phyloP scores from a whole-genome alignment of 331 rosid species.

The Malus hybrid region DNA sequence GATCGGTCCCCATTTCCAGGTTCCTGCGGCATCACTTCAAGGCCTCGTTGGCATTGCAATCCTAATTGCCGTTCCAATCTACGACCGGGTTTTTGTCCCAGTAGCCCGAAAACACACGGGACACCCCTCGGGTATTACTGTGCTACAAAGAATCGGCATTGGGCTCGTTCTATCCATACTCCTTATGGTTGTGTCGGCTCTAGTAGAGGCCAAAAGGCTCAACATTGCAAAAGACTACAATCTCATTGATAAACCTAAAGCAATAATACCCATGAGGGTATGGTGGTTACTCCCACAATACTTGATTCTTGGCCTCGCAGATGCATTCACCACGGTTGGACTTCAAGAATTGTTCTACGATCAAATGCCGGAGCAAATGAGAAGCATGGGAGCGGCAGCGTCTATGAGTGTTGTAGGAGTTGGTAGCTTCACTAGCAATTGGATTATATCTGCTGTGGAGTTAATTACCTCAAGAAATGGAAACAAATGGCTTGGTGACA shows the following conservation, averaged over 20 bases:
- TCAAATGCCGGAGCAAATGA: conserved; percentile 42
- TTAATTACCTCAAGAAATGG: conserved; percentile 25
- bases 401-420: conserved; percentile 36
- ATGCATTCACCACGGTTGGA: conserved; percentile 53
- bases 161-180: conserved; percentile 36
- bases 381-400: conserved; percentile 52
- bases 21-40: conserved; percentile 47
- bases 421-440: conserved; percentile 36
- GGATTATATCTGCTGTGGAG: conserved; percentile 22
- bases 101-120: conserved; percentile 17
- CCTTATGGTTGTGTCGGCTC: conserved; percentile 39
- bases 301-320: conserved; percentile 29
- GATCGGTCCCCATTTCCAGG: conserved; percentile 30
- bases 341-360: conserved; percentile 51
- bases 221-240: conserved; percentile 24
- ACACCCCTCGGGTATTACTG: conserved; percentile 34
- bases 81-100: conserved; percentile 39
- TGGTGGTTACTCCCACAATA: conserved; percentile 62
- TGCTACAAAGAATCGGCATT: conserved; percentile 42
- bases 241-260: conserved; percentile 34
- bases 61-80: conserved; percentile 27
- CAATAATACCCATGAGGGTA: conserved; percentile 34
- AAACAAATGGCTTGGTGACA: conserved; percentile 36
- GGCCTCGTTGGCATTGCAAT: conserved; percentile 29
- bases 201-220: conserved; percentile 45